These are phyloP conservation scores for Apophysomyces sp. DNA, from an alignment of 371 early-diverging fungal species.

Conservation along the genomic window DNA sequence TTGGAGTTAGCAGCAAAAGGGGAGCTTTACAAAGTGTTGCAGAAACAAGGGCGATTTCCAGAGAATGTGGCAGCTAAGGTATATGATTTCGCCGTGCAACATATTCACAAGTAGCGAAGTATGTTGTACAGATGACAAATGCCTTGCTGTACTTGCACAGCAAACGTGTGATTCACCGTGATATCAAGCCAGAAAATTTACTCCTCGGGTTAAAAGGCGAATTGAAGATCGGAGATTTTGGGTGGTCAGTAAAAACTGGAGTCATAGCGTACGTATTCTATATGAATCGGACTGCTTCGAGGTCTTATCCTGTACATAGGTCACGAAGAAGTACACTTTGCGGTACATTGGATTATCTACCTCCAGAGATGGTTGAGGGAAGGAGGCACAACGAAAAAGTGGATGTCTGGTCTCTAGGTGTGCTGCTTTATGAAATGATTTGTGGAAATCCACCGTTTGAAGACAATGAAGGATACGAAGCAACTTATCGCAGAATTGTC, in stretches of 20 bases:
- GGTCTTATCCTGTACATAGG: background rate
- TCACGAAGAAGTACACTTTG: constrained; percentile 87
- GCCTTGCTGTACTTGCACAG: constrained; percentile 86
- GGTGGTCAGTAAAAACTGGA: constrained; percentile 47
- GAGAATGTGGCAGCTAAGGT: constrained; percentile 81
- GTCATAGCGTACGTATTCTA: constrained; percentile 27
- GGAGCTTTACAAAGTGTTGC: constrained; percentile 89
- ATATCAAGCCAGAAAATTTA: constrained; percentile 97
- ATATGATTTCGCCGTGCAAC: background rate
- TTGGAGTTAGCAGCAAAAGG: constrained; percentile 96
- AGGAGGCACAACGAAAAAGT: constrained; percentile 77
- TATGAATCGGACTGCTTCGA: background rate
- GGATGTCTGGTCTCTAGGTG: constrained; percentile 91
- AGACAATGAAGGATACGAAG: constrained; percentile 49
- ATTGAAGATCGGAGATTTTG: constrained; percentile 52
- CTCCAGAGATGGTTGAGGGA: constrained; percentile 92
- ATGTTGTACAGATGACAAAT: constrained; percentile 83
- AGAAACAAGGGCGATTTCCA: constrained; percentile 64
- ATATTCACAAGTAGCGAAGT: constrained; percentile 41
- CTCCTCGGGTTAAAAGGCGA: constrained; percentile 63
- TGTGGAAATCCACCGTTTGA: constrained; percentile 98
- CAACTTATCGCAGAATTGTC: constrained; percentile 85
- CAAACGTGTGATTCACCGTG: constrained; percentile 96
- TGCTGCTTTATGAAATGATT: constrained; percentile 94
- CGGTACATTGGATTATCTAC: constrained; percentile 97